phyloP scores from a whole-genome alignment of 2,329 filamentous ascomycete species.

The Kalmusia sp. region DNA sequence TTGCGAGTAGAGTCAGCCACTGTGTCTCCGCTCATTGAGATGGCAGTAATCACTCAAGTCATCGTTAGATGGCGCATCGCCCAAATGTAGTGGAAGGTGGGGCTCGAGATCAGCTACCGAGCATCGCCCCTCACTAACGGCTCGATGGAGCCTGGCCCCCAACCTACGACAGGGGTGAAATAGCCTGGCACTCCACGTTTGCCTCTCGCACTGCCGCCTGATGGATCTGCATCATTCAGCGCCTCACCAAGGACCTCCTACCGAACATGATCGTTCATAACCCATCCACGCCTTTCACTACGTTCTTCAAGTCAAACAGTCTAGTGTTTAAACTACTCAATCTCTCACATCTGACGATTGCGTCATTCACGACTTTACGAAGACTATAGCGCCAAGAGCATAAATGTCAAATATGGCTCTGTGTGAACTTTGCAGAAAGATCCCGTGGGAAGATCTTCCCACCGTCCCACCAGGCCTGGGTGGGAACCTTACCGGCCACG shows the following conservation, averaged over 20 bases:
- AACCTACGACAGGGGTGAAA: not conserved
- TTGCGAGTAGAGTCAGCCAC: no score
- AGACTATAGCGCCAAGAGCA: not conserved
- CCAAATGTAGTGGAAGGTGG: not conserved
- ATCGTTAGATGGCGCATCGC: no score
- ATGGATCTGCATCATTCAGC: not conserved
- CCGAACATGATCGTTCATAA: not conserved
- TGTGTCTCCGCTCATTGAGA: no score
- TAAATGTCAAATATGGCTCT: constrained; percentile 1
- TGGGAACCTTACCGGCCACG: not conserved
- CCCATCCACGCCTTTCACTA: no score
- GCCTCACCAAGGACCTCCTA: not conserved
- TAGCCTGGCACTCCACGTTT: not conserved
- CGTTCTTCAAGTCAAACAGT: no score
- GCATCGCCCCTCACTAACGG: not conserved
- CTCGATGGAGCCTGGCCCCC: not conserved
- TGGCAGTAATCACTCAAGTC: no score
- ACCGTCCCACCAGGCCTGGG: constrained; percentile 6
- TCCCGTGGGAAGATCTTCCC: constrained; percentile 10
- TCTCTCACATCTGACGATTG: no score
- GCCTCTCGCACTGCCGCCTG: not conserved
- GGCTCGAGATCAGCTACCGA: not conserved
- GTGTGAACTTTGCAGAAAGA: constrained; percentile 12
- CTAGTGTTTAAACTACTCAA: no score
- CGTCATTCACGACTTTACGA: no score